A percentile compares a stretch with the other conserved stretches of the same genome.
Evolutionary conservation across 352 stramenopile genomes (phyloP).

Genomic region (Globisporangium canariense): DNA sequence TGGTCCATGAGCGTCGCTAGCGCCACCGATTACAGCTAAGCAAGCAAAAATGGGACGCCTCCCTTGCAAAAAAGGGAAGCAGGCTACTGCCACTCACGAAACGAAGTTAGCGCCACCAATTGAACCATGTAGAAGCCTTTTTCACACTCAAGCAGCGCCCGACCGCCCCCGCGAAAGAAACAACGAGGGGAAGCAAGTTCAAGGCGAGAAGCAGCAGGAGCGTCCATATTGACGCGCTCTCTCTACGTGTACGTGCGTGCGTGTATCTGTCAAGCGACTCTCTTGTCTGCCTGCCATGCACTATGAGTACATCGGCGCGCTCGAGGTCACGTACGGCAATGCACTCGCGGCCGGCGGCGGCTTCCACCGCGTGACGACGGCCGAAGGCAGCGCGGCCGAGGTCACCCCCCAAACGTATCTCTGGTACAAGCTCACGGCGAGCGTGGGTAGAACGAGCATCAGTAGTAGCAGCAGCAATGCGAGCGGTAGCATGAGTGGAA

Average conservation of each 20-base stretch:
- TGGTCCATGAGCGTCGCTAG: neutral
- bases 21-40: neutral
- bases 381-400: constrained; percentile 70
- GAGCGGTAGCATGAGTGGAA: neutral
- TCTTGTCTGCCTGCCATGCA: constrained; percentile 36
- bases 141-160: neutral
- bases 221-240: neutral
- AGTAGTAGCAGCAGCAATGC: neutral
- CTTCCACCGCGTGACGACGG: constrained; percentile 82
- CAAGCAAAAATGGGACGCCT: too few species aligned
- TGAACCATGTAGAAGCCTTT: neutral
- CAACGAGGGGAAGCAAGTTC: neutral
- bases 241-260: neutral
- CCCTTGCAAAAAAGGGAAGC: neutral
- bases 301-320: constrained; percentile 59
- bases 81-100: too few species aligned
- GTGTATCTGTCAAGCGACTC: neutral
- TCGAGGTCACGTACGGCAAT: constrained; percentile 87
- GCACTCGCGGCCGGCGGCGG: constrained; percentile 70
- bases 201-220: constrained; percentile 1
- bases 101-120: too few species aligned
- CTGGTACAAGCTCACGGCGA: constrained; percentile 65
- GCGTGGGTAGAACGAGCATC: neutral
- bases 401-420: constrained; percentile 80
- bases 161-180: constrained; percentile 1